Evolutionary conservation across 345 rosid genomes (phyloP), one percentile per base, ranked within the genome.

Genomic region (Corchorus olitorius): DNA sequence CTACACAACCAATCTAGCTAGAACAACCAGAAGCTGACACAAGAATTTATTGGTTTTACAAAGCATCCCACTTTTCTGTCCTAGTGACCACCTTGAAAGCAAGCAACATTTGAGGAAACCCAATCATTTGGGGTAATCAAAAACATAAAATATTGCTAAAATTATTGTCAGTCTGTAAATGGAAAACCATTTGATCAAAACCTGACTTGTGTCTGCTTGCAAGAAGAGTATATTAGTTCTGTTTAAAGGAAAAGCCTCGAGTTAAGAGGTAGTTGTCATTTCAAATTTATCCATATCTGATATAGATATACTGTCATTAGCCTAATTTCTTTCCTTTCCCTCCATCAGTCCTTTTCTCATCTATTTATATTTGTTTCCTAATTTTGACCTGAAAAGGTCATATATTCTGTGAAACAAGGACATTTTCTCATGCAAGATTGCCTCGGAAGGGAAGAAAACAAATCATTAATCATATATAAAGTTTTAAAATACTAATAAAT

Each of bases 11-110:
- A 68, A 68, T 69, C 27, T n/a, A n/a, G n/a, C 73, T 70, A 70
- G 73, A 52, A 70, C 46, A 34, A 52, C 60, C 48, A 34, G 46
- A 70, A 70, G 61, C 60, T 34, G 73, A 35, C 73, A 70, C 46
- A 70, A 52, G 73, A 52, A 45, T 33, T 33, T 15, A 50, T 49
- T 49, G 43, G 60, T 52, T 70, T 22, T 19, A 27, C 27, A 12
- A 20, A n/a, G 71, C 54, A 66, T 65, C 3, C n/a, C 39, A 3
- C n/a, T 65, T 45, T 41, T 65, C 69, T 17, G 69, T 49, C 14
- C 9, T 15, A 15, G 46, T 6, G 4, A 63, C 12, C 20, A 63
- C n/a, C 66, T 15, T 34, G 46, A 64, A 39, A 64, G 48, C 68
- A 39, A 39, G 43, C 43, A 39, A 39, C 43, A 6, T 39, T 39